Evolutionary conservation across 192 early-diverging fungal genomes (phyloP).

Genomic region (Diversispora eburnea): DNA sequence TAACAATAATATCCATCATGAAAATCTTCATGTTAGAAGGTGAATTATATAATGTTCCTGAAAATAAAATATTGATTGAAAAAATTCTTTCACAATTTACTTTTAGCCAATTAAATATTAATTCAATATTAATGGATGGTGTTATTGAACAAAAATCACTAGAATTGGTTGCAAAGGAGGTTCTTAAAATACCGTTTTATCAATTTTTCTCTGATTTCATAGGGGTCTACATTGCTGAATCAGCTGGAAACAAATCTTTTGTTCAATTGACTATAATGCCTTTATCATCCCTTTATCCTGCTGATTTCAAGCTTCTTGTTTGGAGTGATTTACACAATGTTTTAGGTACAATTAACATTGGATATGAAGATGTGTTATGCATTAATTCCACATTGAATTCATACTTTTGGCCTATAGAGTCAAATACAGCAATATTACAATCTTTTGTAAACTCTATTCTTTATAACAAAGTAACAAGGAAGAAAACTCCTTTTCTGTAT

Average conservation of each 20-base stretch:
- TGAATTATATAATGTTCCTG: conserved; percentile 19
- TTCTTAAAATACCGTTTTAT: conserved; percentile 19
- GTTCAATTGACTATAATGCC: conserved; percentile 3
- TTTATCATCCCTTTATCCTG: conserved; percentile 6
- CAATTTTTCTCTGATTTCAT: conserved; percentile 23
- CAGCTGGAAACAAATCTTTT: conserved; percentile 23
- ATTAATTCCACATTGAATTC: not conserved
- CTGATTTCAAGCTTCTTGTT: conserved; percentile 6
- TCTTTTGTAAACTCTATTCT: conserved; percentile 6
- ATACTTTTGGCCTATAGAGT: conserved; percentile 28
- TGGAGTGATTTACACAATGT: conserved; percentile 24
- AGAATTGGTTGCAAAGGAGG: not conserved
- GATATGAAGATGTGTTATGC: conserved; percentile 26
- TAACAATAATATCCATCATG: conserved; percentile 21
- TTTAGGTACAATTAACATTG: conserved; percentile 5
- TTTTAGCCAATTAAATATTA: not conserved
- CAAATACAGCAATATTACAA: conserved; percentile 8
- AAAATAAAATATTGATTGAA: conserved; percentile 14
- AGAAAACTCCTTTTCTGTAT: conserved; percentile 24
- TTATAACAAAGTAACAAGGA: not conserved
- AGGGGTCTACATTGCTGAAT: conserved; percentile 12
- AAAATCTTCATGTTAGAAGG: conserved; percentile 27
- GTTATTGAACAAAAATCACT: not conserved
- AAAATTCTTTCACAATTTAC: conserved; percentile 7
- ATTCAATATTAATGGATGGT: not conserved